Base-by-base conservation (phyloP, 148 eudicot genomes). In the Dianthus caryophyllus region DNA sequence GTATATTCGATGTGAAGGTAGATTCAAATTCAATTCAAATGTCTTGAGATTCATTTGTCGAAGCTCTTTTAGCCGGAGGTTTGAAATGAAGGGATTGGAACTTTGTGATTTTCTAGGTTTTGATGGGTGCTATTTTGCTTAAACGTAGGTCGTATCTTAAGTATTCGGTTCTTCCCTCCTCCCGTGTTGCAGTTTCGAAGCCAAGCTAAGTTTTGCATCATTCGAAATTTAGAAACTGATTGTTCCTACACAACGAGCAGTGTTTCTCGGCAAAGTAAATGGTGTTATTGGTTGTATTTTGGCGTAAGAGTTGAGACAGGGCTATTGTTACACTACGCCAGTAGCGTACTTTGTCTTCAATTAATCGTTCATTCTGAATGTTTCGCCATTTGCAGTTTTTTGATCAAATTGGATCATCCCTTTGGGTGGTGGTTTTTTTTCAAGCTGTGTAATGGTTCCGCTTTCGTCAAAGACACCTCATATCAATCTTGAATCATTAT, bases 1-100 rank as follows among this genome's bases (percentile, higher is more conserved):
- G 33, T 21, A 18, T 16, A 25, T 26, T 26, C n/a, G 26, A 31
- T 47, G 30, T 60, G 26, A 38, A 41, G 18, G 38, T 41, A 29
- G 54, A 21, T 20, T 55, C 27, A 17, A n/a, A 14, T 39, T 21
- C 27, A 12, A 60, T 58, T 29, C 41, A 38, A 49, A 71, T 22
- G 56, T 39, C 26, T 70, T 50, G 66, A 25, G 38, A 65, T 50
- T 50, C 41, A 27, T 65, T 26, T 48, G 51, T 69, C 43, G 5
- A 38, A 56, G 64, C n/a, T 39, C 9, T 52, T 62, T 43, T 44
- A 9, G 62, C n/a, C n/a, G 36, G 66, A 25, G 65, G 26, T 51
- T 36, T 62, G 39, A 61, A 11, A 46, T 75, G 74, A 29, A 41
- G 79, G 74, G 71, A 52, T 73, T 24, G 46, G 46, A 47, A 67